Evolutionary conservation across 331 rosid genomes (phyloP).

Genomic region (Pyracantha coccinea): DNA sequence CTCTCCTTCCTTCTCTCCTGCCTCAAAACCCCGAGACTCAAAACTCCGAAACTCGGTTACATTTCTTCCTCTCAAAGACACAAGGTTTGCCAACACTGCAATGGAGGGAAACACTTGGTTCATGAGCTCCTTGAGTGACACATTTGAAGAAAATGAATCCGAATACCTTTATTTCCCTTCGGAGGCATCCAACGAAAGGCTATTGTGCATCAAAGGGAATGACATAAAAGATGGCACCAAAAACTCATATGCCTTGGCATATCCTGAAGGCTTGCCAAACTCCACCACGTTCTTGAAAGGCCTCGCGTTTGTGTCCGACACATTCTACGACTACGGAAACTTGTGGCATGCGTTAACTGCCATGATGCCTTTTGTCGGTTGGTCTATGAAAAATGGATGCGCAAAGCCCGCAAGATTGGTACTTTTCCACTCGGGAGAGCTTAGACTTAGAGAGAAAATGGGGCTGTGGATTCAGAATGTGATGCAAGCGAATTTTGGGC

Average conservation of each 20-base stretch:
- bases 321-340: slow-evolving; percentile 23
- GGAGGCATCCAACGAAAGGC: slow-evolving; percentile 10
- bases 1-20: background rate
- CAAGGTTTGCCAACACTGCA: slow-evolving; percentile 18
- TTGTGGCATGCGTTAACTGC: slow-evolving; percentile 22
- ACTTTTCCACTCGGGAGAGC: slow-evolving; percentile 27
- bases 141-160: slow-evolving; percentile 6
- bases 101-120: slow-evolving; percentile 28
- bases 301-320: slow-evolving; percentile 16
- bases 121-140: slow-evolving; percentile 27
- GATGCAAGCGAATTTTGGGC: slow-evolving; percentile 12
- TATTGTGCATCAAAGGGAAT: slow-evolving; percentile 17
- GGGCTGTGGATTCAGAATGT: slow-evolving; percentile 23
- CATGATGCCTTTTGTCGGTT: slow-evolving; percentile 23
- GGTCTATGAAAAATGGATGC: slow-evolving; percentile 17
- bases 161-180: slow-evolving; percentile 21
- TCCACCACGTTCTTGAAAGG: slow-evolving; percentile 13
- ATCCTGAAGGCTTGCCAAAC: slow-evolving; percentile 20
- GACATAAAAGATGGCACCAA: slow-evolving; percentile 15
- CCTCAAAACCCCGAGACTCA: background rate
- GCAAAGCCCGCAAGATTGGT: slow-evolving; percentile 21
- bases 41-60: slow-evolving; percentile 23
- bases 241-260: slow-evolving; percentile 27
- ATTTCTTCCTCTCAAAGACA: slow-evolving; percentile 30
- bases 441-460: slow-evolving; percentile 15